phyloP scores from a whole-genome alignment of 2,329 filamentous ascomycete genomes.

The Chrysoporthe deuterocubensis region DNA sequence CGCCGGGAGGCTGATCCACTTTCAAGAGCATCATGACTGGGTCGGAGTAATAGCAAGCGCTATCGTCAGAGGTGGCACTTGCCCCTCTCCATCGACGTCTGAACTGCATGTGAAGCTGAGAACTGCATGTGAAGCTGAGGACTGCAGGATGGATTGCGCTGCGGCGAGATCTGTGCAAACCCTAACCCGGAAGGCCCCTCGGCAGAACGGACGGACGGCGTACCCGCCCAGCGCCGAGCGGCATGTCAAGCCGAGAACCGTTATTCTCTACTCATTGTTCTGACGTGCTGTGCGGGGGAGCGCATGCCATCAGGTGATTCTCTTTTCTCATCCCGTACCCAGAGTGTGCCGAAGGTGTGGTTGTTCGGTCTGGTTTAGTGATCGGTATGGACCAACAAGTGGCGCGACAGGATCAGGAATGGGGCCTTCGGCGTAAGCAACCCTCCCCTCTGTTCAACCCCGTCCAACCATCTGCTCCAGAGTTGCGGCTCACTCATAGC shows the following conservation, averaged over 20 bases:
- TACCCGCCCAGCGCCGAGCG: background rate
- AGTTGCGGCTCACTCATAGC: background rate
- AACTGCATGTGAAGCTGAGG: too few relatives aligned
- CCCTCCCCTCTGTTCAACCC: background rate
- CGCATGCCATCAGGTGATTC: constrained; percentile 1
- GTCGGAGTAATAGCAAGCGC: too few relatives aligned
- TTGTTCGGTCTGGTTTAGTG: too few relatives aligned
- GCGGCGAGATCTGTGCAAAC: too few relatives aligned
- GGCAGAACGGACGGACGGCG: too few relatives aligned
- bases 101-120: too few relatives aligned
- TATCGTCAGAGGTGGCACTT: too few relatives aligned
- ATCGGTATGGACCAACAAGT: constrained; percentile 16
- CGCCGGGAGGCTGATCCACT: too few relatives aligned
- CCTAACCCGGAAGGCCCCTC: too few relatives aligned
- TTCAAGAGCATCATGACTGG: too few relatives aligned
- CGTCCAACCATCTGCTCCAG: background rate
- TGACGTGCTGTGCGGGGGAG: constrained; percentile 16
- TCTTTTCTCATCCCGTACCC: background rate
- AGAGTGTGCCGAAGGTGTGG: background rate
- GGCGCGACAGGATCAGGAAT: background rate
- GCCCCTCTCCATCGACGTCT: too few relatives aligned
- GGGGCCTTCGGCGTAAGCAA: constrained; percentile 21
- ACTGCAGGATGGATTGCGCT: too few relatives aligned
- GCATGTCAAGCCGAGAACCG: constrained; percentile 9
- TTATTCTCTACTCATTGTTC: background rate